Evolutionary conservation across 257 asterid genomes (phyloP).

Genomic region (Phtheirospermum japonicum): DNA sequence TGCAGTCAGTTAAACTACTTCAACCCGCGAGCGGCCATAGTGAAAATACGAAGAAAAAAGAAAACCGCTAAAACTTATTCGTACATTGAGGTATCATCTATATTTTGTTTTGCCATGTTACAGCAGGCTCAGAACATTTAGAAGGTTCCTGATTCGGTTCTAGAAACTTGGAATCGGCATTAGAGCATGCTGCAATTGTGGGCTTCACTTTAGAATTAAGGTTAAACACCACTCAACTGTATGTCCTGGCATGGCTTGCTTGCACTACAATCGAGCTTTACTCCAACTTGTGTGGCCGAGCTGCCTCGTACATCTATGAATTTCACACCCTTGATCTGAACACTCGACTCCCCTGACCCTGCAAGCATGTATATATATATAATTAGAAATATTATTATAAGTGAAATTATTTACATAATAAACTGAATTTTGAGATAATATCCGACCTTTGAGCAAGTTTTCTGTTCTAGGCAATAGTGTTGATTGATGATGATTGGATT

Average conservation of each 20-base stretch:
- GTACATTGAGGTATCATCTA: too few species aligned
- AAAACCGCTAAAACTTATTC: too few species aligned
- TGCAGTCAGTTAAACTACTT: too few species aligned
- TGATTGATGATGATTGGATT: slow-evolving; percentile 41
- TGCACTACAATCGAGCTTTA: slow-evolving; percentile 23
- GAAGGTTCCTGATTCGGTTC: slow-evolving; percentile 24
- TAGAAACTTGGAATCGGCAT: slow-evolving; percentile 1
- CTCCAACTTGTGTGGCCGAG: slow-evolving; percentile 4
- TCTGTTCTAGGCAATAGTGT: slow-evolving; percentile 24
- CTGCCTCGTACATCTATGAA: slow-evolving; percentile 23
- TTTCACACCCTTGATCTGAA: slow-evolving; percentile 22
- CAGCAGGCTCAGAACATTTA: background rate
- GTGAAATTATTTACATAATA: too few species aligned
- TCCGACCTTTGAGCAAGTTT: slow-evolving; percentile 5
- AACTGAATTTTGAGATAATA: background rate
- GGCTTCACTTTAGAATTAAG: slow-evolving; percentile 4
- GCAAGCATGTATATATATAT: background rate
- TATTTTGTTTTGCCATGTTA: too few species aligned
- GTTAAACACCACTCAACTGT: slow-evolving; percentile 19
- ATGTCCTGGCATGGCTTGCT: slow-evolving; percentile 24
- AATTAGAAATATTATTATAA: too few species aligned
- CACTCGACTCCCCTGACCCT: slow-evolving; percentile 10
- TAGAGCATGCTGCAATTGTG: slow-evolving; percentile 23
- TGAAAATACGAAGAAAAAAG: too few species aligned
- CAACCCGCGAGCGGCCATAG: too few species aligned